A percentile compares a stretch with the other conserved stretches of the same genome.
These are phyloP conservation scores for Ensete ventricosum DNA, from an alignment of 176 grass and related monocot genomes.

Conservation along the genomic window DNA sequence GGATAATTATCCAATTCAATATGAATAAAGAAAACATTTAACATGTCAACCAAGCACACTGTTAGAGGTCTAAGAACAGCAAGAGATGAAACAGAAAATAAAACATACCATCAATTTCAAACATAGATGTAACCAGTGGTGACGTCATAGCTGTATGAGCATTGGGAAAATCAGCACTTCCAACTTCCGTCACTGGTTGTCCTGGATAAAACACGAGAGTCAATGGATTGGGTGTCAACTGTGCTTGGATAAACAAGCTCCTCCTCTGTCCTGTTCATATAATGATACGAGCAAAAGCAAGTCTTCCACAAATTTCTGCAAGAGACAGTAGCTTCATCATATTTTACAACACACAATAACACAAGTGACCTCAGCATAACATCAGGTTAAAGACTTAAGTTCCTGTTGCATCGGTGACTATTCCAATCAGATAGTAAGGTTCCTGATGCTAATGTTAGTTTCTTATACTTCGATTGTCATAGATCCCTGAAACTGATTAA, in stretches of 20 bases:
- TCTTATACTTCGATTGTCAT: no score
- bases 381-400: neutral
- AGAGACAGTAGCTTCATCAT: neutral
- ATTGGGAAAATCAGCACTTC: constrained; percentile 93
- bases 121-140: constrained; percentile 70
- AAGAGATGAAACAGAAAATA: neutral
- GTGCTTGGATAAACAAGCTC: constrained; percentile 94
- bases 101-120: constrained; percentile 58
- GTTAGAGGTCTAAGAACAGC: neutral
- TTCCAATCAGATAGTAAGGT: neutral
- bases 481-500: no score
- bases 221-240: constrained; percentile 69
- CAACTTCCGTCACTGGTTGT: constrained; percentile 85
- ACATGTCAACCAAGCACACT: neutral
- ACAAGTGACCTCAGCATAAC: neutral
- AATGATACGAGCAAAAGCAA: constrained; percentile 2
- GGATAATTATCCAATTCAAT: no score
- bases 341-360: neutral
- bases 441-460: neutral
- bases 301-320: neutral
- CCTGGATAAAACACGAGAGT: constrained; percentile 96
- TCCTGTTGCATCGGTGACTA: neutral
- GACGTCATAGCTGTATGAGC: constrained; percentile 61
- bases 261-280: constrained; percentile 65
- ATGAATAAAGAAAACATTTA: no score